Base-by-base conservation (phyloP, 2,329 filamentous ascomycete genomes). In the Daldinia sp. region DNA sequence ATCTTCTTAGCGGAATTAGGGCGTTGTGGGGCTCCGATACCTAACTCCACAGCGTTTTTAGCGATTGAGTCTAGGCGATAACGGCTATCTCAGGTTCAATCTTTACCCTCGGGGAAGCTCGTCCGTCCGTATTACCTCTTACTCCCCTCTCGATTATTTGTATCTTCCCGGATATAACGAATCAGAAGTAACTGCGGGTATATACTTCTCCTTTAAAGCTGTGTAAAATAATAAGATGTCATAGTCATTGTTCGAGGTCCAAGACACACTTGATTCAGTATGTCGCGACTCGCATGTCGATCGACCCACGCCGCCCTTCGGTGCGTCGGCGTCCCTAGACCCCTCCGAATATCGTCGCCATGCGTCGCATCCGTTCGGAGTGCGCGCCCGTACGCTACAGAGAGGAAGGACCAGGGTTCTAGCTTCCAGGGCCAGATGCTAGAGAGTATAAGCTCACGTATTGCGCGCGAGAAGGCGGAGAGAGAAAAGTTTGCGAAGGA, bases 381-480 rank as follows among this genome's bases (percentile, higher is more conserved):
- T 37, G 15, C 57, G 10, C 68, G 73, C 8, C 68, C 64, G 4
- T 75, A 76, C 32, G 68, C 75, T 17, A 74, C 70, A 6, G 69
- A 73, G 17, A 72, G 70, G 57, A 71, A 70, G 11, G 66, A 79
- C 72, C 70, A 71, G 23, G 78, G 76, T 13, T 68, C 79, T 47
- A 76, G 79, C 3, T 88, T 88, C 71, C 82, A 84, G 69, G 85
- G 85, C 17, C 86, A 88, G 76, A 80, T 88, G 69, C 84, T 86
- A 71, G 83, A 85, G 67, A 87, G 84, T 65, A 85, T 87, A 50
- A 80, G 80, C 51, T 78, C 81, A 56, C 82, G 86, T 61, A 77
- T 87, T 65, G 78, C 80, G 66, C 77, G 82, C n/a, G 85, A 88
- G 74, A 78, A 79, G 50, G 79, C 80, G 61, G 83, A 87, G 73